Percentiles rank a stretch among this genome's conserved stretches.
These are phyloP conservation scores for Suhomyces pyralidae DNA, from an alignment of 805 yeast genomes.

Conservation along the genomic window DNA sequence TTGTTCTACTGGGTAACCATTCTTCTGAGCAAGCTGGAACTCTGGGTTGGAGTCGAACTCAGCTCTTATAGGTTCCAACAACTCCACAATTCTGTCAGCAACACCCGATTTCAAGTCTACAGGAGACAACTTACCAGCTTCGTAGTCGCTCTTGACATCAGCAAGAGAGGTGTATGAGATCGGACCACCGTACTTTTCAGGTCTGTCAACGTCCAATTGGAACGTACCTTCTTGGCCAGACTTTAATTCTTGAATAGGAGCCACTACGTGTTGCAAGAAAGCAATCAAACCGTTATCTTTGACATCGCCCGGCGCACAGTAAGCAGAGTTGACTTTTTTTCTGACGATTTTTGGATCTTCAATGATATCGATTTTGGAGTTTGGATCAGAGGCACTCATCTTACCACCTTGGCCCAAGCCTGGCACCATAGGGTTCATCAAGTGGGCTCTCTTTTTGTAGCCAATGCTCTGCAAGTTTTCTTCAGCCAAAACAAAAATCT, in stretches of 20 bases:
- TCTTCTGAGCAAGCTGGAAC: conserved; percentile 67
- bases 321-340: conserved; percentile 90
- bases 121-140: conserved; percentile 74
- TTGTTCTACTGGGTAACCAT: conserved; percentile 82
- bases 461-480: conserved; percentile 85
- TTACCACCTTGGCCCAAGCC: conserved; percentile 96
- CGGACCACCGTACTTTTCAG: conserved; percentile 97
- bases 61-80: conserved; percentile 81
- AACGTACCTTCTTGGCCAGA: conserved; percentile 52
- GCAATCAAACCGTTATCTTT: conserved; percentile 89
- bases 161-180: conserved; percentile 67
- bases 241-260: conserved; percentile 82
- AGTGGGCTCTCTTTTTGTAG: conserved; percentile 95
- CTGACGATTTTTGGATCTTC: conserved; percentile 86
- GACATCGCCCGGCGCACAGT: conserved; percentile 89
- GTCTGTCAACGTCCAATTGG: conserved; percentile 76
- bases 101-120: conserved; percentile 94
- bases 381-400: conserved; percentile 99
- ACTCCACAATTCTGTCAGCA: conserved; percentile 72
- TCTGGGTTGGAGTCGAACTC: conserved; percentile 61
- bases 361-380: conserved; percentile 88
- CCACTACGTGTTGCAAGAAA: conserved; percentile 77
- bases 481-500: conserved; percentile 94
- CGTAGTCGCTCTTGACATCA: conserved; percentile 68
- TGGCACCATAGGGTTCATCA: conserved; percentile 99